These are phyloP conservation scores for Escallonia rubra DNA, from an alignment of 129 eudicot species.

Conservation along the genomic window DNA sequence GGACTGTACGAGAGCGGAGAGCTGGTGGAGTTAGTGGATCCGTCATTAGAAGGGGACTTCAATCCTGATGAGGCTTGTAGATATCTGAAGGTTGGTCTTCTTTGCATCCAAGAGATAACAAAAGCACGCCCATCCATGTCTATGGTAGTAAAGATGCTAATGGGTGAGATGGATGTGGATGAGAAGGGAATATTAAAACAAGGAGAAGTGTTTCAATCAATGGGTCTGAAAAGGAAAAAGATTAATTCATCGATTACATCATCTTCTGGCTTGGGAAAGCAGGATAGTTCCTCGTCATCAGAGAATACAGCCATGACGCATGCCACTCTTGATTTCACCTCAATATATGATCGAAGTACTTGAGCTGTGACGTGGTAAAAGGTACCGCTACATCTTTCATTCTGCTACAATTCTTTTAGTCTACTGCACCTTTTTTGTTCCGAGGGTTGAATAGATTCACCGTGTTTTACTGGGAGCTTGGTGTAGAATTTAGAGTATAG, in stretches of 20 bases:
- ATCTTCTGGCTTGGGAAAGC: slow-evolving; percentile 28
- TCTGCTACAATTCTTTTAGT: neutral
- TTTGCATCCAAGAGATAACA: slow-evolving; percentile 74
- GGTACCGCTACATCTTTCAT: neutral
- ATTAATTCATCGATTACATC: slow-evolving; percentile 20
- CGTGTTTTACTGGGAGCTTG: neutral
- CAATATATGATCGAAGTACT: slow-evolving; percentile 47
- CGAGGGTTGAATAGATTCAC: neutral
- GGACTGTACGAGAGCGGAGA: slow-evolving; percentile 37
- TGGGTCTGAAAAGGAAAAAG: slow-evolving; percentile 23
- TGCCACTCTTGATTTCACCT: slow-evolving; percentile 55
- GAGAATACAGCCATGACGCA: slow-evolving; percentile 29
- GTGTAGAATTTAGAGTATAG: neutral
- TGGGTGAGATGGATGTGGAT: slow-evolving; percentile 39
- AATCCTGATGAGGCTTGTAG: slow-evolving; percentile 49
- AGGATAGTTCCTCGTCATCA: slow-evolving; percentile 30
- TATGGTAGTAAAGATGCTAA: slow-evolving; percentile 50
- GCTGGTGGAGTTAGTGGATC: slow-evolving; percentile 48
- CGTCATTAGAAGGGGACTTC: slow-evolving; percentile 37
- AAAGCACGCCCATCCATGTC: slow-evolving; percentile 79
- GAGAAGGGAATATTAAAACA: slow-evolving; percentile 48
- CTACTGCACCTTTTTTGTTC: neutral
- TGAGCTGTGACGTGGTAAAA: slow-evolving; percentile 19
- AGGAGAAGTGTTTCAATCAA: slow-evolving; percentile 43
- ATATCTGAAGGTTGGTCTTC: slow-evolving; percentile 61